phyloP scores from a whole-genome alignment of 2,329 filamentous ascomycete species.

The Plectosphaerella cucumerina region DNA sequence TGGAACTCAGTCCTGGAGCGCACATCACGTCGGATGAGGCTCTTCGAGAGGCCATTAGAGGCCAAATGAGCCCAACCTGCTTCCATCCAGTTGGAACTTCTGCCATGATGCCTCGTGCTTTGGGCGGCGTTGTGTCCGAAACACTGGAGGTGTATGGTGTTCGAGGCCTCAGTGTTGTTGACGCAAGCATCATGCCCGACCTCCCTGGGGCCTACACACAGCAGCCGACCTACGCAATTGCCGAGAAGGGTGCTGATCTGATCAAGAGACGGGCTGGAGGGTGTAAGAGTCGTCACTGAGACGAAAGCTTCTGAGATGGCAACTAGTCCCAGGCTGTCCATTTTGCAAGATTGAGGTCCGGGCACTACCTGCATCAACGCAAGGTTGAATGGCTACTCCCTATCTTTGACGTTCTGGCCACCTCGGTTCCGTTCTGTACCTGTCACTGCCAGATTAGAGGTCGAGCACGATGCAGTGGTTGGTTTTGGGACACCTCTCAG shows the following conservation, averaged over 20 bases:
- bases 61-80: constrained; percentile 9
- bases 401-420: no score
- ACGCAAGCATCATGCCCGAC: constrained; percentile 13
- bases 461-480: no score
- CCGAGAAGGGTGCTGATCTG: constrained; percentile 9
- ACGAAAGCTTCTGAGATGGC: no score
- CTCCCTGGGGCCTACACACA: constrained; percentile 13
- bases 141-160: constrained; percentile 12
- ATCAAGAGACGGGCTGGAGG: constrained; percentile 1
- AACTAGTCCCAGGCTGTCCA: no score
- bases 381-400: no score
- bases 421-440: no score
- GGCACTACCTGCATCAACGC: no score
- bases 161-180: constrained; percentile 7
- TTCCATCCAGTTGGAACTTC: constrained; percentile 11
- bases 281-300: not conserved
- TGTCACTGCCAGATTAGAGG: no score
- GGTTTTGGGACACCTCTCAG: no score
- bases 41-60: constrained; percentile 8
- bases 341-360: no score
- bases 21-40: constrained; percentile 10
- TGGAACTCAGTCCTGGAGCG: constrained; percentile 20
- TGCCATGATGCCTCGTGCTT: constrained; percentile 11
- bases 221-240: constrained; percentile 12
- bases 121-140: constrained; percentile 13